Percentiles rank a stretch among this genome's conserved stretches.
phyloP scores from a whole-genome alignment of 2,329 filamentous ascomycete species.

The Esteya vermicola region DNA sequence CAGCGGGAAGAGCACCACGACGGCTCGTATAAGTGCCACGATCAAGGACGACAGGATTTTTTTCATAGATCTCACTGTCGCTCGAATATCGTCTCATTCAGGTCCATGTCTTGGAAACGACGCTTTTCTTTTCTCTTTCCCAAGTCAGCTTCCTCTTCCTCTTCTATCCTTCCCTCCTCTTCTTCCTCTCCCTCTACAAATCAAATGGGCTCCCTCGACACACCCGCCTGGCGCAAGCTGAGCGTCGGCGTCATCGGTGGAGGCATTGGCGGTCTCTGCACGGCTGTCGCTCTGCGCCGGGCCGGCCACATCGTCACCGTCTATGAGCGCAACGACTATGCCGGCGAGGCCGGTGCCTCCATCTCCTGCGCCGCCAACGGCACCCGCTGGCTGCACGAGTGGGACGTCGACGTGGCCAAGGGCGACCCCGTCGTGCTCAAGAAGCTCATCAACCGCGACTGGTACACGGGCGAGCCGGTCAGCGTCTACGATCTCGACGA shows the following conservation, averaged over 20 bases:
- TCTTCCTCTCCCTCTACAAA: too few relatives aligned
- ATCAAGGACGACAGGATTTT: too few relatives aligned
- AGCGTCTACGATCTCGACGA: constrained; percentile 50
- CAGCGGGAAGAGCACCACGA: too few relatives aligned
- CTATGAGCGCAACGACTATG: constrained; percentile 53
- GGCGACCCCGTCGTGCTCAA: constrained; percentile 51
- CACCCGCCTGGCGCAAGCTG: constrained; percentile 3
- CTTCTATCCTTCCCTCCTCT: too few relatives aligned
- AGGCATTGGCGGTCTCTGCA: constrained; percentile 33
- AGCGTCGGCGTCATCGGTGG: constrained; percentile 28
- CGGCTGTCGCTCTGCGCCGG: constrained; percentile 29
- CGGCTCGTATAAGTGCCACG: too few relatives aligned
- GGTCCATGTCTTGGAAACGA: too few relatives aligned
- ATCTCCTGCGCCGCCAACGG: constrained; percentile 57
- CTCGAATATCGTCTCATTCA: too few relatives aligned
- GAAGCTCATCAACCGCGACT: constrained; percentile 56
- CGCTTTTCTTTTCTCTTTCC: too few relatives aligned
- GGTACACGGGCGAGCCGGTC: constrained; percentile 52
- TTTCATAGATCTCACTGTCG: too few relatives aligned
- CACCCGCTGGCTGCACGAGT: constrained; percentile 54
- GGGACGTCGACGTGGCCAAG: constrained; percentile 48
- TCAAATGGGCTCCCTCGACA: too few relatives aligned
- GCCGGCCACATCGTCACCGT: constrained; percentile 38
- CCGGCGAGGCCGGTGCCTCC: constrained; percentile 53
- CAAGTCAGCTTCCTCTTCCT: too few relatives aligned